Evolutionary conservation across 1,139 yeast genomes (phyloP), one percentile per base, ranked within the genome.

Genomic region (Yamadazyma pseudoaaseri): DNA sequence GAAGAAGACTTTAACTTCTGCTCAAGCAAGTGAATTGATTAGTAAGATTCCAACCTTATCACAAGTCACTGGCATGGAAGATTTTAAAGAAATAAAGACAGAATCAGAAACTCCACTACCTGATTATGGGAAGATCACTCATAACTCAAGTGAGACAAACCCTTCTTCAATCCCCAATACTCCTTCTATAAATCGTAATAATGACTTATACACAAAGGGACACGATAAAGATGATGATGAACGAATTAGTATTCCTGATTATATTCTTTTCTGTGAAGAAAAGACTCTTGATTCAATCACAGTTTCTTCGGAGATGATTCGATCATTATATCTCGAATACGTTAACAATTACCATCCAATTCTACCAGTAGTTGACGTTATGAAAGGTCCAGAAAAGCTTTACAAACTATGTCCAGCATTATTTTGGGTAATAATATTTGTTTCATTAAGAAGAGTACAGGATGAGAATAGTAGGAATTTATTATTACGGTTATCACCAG

Each of bases 351-450:
- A 90, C 50, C 97, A 92, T 54, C 85, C 86, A 1, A 81, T 86
- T 34, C 55, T 92, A 31, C 97, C 97, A 0, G 86, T 90, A 2
- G 95, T 90, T 2, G 96, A 90, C 51, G 73, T 90, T 2, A 45
- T 68, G 5, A 76, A 76, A 39, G 96, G 97, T 1, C 95, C 96
- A 0, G 96, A 87, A 47, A 65, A 79, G 34, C 74, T 90, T 6
- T 85, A 85, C 54, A 63, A 76, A 40, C 67, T 85, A 11, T 86
- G 96, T 41, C 96, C 97, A 0, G 81, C 94, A 2, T 64, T 92
- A 16, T 92, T 92, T 51, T 92, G 98, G 98, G 92, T 92, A 1
- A 81, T 92, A 14, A 81, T 90, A 80, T 76, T 89, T 29, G 84
- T 86, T 1, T 84, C 95, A 0, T 65, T 89, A 26, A 70, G 97